phyloP scores from a whole-genome alignment of 140 eudicot species.

The Bidens hawaiensis region DNA sequence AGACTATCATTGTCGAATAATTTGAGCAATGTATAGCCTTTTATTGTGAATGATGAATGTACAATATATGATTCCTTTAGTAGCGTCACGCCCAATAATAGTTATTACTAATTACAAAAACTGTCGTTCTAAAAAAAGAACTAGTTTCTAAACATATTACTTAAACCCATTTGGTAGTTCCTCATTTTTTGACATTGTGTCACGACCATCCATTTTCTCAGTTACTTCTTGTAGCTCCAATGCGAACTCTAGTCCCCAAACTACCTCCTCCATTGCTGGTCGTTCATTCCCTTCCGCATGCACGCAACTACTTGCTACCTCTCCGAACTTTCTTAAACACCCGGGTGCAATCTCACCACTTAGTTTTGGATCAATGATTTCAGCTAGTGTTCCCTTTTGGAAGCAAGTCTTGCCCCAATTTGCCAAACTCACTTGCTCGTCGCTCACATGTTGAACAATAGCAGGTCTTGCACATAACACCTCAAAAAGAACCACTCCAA shows the following conservation, averaged over 20 bases:
- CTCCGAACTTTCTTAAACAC: too few species aligned
- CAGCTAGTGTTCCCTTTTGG: constrained; percentile 15
- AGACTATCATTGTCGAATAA: too few species aligned
- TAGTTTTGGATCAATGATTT: constrained; percentile 33
- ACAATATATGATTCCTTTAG: too few species aligned
- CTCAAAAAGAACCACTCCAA: constrained; percentile 49
- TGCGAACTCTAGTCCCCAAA: constrained; percentile 44
- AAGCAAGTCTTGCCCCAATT: constrained; percentile 31
- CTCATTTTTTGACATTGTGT: neutral
- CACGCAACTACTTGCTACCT: too few species aligned
- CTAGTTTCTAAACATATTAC: too few species aligned
- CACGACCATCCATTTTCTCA: constrained; percentile 10
- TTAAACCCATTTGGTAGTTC: neutral
- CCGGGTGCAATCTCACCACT: constrained; percentile 28
- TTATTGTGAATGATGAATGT: too few species aligned
- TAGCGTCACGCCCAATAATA: too few species aligned
- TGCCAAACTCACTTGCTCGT: constrained; percentile 35
- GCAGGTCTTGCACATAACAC: constrained; percentile 42
- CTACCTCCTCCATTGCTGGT: constrained; percentile 47
- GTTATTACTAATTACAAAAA: too few species aligned
- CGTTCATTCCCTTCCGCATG: constrained; percentile 29
- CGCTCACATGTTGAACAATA: constrained; percentile 5
- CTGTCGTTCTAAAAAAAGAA: too few species aligned
- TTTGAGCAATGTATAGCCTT: too few species aligned
- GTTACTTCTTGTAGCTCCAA: constrained; percentile 38